A percentile compares a stretch with the other conserved stretches of the same genome.
These are phyloP conservation scores for Boletus subparvulus DNA, from an alignment of 768 basidiomycete species.

Conservation along the genomic window DNA sequence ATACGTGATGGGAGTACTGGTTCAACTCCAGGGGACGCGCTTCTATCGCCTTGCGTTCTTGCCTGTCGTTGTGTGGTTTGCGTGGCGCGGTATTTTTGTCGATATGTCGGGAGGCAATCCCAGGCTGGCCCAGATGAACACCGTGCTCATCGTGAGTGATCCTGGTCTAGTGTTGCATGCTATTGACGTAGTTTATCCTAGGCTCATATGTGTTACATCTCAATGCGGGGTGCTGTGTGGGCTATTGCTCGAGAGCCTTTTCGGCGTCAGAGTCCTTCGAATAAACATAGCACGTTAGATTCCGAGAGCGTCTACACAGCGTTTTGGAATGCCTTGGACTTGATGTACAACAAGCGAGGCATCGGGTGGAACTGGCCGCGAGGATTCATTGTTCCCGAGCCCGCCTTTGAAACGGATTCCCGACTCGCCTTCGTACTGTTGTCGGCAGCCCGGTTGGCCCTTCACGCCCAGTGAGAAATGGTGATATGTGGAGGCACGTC, in stretches of 20 bases:
- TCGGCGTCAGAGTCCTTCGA: constrained; percentile 1
- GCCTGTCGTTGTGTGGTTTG: constrained; percentile 44
- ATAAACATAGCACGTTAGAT: neutral
- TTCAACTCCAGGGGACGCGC: constrained; percentile 42
- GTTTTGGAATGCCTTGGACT: constrained; percentile 28
- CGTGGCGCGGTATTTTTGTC: constrained; percentile 39
- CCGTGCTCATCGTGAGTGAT: constrained; percentile 16
- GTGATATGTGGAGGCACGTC: no score
- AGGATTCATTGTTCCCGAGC: constrained; percentile 16
- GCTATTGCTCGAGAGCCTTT: constrained; percentile 13
- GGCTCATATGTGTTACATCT: constrained; percentile 10
- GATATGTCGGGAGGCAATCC: constrained; percentile 20
- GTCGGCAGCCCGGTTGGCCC: neutral
- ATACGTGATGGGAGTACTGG: constrained; percentile 52
- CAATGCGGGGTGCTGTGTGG: constrained; percentile 18
- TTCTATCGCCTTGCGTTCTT: constrained; percentile 48
- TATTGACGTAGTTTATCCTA: neutral
- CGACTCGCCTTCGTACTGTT: constrained; percentile 11
- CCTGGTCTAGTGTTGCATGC: neutral
- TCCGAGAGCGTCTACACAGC: constrained; percentile 6
- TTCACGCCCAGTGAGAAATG: no score
- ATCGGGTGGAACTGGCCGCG: constrained; percentile 30
- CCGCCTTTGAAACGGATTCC: constrained; percentile 5
- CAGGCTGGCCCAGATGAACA: constrained; percentile 10
- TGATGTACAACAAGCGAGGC: constrained; percentile 22